Evolutionary conservation across 371 early-diverging fungal species (phyloP).

Genomic region (Lichtheimia corymbifera): DNA sequence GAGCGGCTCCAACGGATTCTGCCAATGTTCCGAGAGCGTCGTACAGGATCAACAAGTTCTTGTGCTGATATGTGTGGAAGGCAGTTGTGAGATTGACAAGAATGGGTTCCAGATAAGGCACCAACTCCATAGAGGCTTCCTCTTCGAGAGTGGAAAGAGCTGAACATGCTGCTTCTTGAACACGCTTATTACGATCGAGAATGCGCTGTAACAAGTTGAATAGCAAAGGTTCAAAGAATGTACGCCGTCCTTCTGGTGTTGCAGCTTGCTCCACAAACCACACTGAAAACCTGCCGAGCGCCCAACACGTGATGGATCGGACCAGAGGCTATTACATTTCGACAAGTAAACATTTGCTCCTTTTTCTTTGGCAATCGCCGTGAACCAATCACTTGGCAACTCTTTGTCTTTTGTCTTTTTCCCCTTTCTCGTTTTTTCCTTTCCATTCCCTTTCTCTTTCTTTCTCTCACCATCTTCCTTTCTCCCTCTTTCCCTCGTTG

Average conservation of each 20-base stretch:
- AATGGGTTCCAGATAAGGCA: conserved; percentile 83
- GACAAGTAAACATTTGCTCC: background rate
- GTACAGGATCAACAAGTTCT: conserved; percentile 87
- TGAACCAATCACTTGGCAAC: too few species aligned
- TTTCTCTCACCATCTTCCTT: background rate
- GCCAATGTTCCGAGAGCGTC: conserved; percentile 94
- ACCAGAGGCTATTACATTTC: conserved; percentile 72
- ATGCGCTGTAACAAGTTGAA: conserved; percentile 74
- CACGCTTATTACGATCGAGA: conserved; percentile 89
- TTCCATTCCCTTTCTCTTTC: conserved; percentile 1
- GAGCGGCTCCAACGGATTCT: conserved; percentile 80
- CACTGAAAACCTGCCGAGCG: conserved; percentile 84
- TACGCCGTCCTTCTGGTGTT: conserved; percentile 56
- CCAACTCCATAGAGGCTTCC: conserved; percentile 72
- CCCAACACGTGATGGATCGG: conserved; percentile 96
- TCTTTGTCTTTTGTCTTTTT: conserved; percentile 3
- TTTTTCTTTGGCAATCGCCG: too few species aligned
- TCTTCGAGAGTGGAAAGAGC: conserved; percentile 93
- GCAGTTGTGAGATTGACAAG: conserved; percentile 74
- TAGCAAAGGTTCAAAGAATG: conserved; percentile 81
- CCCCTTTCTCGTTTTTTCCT: background rate
- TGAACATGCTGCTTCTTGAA: conserved; percentile 94
- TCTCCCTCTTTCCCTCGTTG: background rate
- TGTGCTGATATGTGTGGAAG: conserved; percentile 82
- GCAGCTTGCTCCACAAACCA: conserved; percentile 73